Percentiles rank a stretch among this genome's conserved stretches.
Evolutionary conservation across 2,329 filamentous ascomycete genomes (phyloP).

Genomic region (Colletotrichum noveboracense): DNA sequence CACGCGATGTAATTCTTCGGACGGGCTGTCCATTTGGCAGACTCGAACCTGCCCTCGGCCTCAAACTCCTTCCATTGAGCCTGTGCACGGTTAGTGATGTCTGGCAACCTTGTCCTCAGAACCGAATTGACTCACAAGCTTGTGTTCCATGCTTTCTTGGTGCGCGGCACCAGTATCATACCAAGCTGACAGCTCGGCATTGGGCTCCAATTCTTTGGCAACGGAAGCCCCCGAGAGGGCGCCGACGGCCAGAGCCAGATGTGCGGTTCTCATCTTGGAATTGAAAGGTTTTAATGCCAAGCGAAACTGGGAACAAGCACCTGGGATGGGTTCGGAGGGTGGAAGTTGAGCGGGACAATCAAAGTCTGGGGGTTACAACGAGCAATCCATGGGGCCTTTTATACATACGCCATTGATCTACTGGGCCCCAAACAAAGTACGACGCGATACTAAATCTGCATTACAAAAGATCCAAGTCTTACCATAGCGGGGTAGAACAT

Average conservation of each 20-base stretch:
- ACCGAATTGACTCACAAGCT: constrained; percentile 6
- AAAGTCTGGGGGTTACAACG: background rate
- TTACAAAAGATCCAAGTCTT: background rate
- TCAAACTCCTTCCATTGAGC: constrained; percentile 36
- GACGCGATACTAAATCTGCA: background rate
- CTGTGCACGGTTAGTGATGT: constrained; percentile 11
- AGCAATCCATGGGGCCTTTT: background rate
- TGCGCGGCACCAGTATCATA: constrained; percentile 23
- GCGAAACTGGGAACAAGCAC: background rate
- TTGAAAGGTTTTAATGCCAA: background rate
- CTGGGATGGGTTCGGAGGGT: background rate
- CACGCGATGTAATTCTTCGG: constrained; percentile 31
- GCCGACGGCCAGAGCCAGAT: background rate
- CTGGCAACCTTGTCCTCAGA: accelerated
- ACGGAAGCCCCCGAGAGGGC: background rate
- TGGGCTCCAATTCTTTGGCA: constrained; percentile 22
- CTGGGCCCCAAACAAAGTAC: background rate
- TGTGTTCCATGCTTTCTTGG: constrained; percentile 22
- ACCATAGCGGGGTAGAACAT: background rate
- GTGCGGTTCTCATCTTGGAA: background rate
- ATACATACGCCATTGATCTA: background rate
- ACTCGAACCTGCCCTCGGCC: constrained; percentile 36
- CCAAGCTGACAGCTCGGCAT: constrained; percentile 16
- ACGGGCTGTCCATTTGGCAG: constrained; percentile 33
- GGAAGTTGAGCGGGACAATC: background rate